Percentiles rank a stretch among this genome's conserved stretches.
phyloP scores from a whole-genome alignment of 331 rosid genomes.

The Pyracantha coccinea region DNA sequence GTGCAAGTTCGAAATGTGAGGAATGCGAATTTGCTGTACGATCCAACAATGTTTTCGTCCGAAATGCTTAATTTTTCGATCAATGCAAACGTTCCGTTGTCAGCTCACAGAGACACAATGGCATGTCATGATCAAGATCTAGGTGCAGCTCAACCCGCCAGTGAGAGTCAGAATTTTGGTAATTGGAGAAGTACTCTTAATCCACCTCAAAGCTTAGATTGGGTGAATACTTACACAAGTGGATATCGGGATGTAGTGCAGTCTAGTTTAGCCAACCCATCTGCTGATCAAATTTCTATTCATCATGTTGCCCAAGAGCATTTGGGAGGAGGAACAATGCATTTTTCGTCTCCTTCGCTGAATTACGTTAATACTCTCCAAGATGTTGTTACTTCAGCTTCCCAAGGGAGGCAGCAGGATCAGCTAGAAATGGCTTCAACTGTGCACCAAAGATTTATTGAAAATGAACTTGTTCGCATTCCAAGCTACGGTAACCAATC shows the following conservation, averaged over 20 bases:
- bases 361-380: slow-evolving; percentile 43
- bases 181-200: slow-evolving; percentile 31
- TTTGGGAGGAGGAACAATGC: slow-evolving; percentile 15
- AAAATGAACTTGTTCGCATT: slow-evolving; percentile 33
- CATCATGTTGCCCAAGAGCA: slow-evolving; percentile 24
- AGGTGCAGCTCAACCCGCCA: background rate
- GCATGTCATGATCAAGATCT: background rate
- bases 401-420: slow-evolving; percentile 21
- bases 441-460: slow-evolving; percentile 18
- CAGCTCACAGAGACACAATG: background rate
- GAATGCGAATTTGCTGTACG: slow-evolving; percentile 28
- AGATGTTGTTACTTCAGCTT: slow-evolving; percentile 55
- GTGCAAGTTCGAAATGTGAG: slow-evolving; percentile 49
- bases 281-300: slow-evolving; percentile 3
- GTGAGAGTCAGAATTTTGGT: slow-evolving; percentile 7
- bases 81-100: slow-evolving; percentile 1
- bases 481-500: slow-evolving; percentile 36
- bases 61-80: slow-evolving; percentile 37
- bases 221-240: slow-evolving; percentile 37
- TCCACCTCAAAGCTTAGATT: slow-evolving; percentile 41
- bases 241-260: slow-evolving; percentile 16
- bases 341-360: slow-evolving; percentile 13
- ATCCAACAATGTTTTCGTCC: slow-evolving; percentile 30
- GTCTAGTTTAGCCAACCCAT: slow-evolving; percentile 9
- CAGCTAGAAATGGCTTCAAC: slow-evolving; percentile 25